Evolutionary conservation across 768 basidiomycete genomes (phyloP), one percentile per base, ranked within the genome.

Genomic region (Boletus rubroflammeus): DNA sequence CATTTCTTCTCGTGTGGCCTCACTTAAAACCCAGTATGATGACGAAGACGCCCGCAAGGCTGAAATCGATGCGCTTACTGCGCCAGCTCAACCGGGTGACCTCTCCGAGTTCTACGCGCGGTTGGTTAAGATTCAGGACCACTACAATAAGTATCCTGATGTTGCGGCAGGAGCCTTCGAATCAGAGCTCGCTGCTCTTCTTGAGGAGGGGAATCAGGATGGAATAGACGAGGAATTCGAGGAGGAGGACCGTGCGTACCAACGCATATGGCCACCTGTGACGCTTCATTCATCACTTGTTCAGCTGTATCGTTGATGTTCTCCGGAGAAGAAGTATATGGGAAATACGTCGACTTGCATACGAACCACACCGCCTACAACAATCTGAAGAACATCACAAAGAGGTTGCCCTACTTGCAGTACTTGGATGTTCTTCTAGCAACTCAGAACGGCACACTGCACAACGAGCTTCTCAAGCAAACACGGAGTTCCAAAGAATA

Each of bases 61-160:
- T n/a, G 90, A 93, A 68, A 73, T 84, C 15, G 78, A 85, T 40
- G 61, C 77, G 13, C 72, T 92, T 6, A 86, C 88, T 35, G 76
- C 81, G 11, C 73, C 83, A 15, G 57, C 74, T 5, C 78, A 81
- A 61, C 80, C 80, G 44, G 81, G 83, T 72, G 83, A 98, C 73
- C 79, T 98, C 48, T 85, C 87, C 44, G 93, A 96, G 72, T 99
- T 99, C 77, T 98, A 99, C 76, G 78, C 86, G 71, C 87, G 97
- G 76, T 86, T 98, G 79, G 86, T 84, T 68, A 93, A 90, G 82
- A 85, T 98, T 73, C 92, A 95, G 76, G 93, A 95, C 69, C 93
- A 96, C 81, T 86, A 98, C 80, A 82, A 81, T 75, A 92, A 92
- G 78, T 94, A 98, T 80, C 94, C 94, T 76, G 90, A 95, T 76